Conservation (phyloP, 2,329 filamentous ascomycete species). For the Corinectria fuckeliana region DNA sequence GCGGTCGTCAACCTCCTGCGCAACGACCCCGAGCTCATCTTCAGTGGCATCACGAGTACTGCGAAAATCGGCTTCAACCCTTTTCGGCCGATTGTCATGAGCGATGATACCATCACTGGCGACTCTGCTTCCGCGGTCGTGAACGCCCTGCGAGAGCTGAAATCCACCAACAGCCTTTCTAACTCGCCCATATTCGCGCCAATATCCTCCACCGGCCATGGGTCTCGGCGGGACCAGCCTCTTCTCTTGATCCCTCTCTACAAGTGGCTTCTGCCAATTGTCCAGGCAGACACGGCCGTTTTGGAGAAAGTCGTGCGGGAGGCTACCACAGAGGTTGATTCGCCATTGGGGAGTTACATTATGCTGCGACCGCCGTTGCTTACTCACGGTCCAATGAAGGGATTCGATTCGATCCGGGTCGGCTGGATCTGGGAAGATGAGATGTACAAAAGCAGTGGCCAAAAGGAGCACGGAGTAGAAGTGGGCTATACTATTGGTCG, state of each 20-base stretch:
- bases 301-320: background rate
- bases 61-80: background rate
- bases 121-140: constrained; percentile 1
- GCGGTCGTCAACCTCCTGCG: background rate
- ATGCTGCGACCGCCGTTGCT: constrained; percentile 5
- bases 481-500: constrained; percentile 3
- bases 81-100: constrained; percentile 5
- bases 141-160: constrained; percentile 1
- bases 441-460: background rate
- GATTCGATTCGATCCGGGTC: background rate
- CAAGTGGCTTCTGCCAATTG: constrained; percentile 2
- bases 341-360: background rate
- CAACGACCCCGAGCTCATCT: constrained; percentile 6
- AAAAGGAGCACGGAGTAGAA: background rate
- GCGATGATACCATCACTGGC: constrained; percentile 1
- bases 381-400: constrained; percentile 1
- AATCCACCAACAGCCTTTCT: background rate
- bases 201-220: constrained; percentile 7
- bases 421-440: constrained; percentile 10
- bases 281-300: background rate
- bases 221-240: constrained; percentile 2
- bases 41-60: constrained; percentile 7
- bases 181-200: constrained; percentile 2
- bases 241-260: constrained; percentile 1
- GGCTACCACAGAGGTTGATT: background rate